These are phyloP conservation scores for Fusarium humuli DNA, from an alignment of 2,329 filamentous ascomycete species.

Conservation along the genomic window DNA sequence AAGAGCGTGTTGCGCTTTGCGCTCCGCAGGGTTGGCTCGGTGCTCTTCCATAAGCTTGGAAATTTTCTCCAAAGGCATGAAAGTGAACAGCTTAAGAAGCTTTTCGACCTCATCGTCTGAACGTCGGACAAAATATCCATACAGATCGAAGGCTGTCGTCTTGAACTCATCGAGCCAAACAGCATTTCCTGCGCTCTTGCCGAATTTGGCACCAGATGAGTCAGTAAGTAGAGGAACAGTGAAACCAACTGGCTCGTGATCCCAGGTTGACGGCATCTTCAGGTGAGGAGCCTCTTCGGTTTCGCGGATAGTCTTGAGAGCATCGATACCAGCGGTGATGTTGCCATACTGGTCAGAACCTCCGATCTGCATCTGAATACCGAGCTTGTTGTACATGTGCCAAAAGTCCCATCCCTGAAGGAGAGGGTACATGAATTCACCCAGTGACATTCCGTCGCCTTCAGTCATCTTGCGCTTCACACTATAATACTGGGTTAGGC, in stretches of 20 bases:
- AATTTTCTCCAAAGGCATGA: conserved; percentile 80
- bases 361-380: conserved; percentile 87
- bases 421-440: conserved; percentile 92
- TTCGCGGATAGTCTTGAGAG: conserved; percentile 79
- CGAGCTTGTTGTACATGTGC: conserved; percentile 76
- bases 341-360: conserved; percentile 98
- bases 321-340: conserved; percentile 89
- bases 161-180: conserved; percentile 88
- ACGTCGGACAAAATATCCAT: conserved; percentile 88
- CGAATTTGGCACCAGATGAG: conserved; percentile 87
- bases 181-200: conserved; percentile 93
- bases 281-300: conserved; percentile 60
- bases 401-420: conserved; percentile 98
- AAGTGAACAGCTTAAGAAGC: conserved; percentile 91
- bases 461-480: conserved; percentile 86
- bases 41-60: conserved; percentile 75
- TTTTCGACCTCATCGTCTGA: conserved; percentile 84
- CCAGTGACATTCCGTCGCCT: conserved; percentile 92
- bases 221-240: conserved; percentile 93
- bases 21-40: conserved; percentile 72
- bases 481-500: conserved; percentile 47
- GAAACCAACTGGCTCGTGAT: conserved; percentile 79
- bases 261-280: conserved; percentile 56
- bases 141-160: conserved; percentile 87
- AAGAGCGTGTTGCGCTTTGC: conserved; percentile 84